These are phyloP conservation scores for Dactylella cylindrospora DNA, from an alignment of 2,329 filamentous ascomycete species.

Conservation along the genomic window DNA sequence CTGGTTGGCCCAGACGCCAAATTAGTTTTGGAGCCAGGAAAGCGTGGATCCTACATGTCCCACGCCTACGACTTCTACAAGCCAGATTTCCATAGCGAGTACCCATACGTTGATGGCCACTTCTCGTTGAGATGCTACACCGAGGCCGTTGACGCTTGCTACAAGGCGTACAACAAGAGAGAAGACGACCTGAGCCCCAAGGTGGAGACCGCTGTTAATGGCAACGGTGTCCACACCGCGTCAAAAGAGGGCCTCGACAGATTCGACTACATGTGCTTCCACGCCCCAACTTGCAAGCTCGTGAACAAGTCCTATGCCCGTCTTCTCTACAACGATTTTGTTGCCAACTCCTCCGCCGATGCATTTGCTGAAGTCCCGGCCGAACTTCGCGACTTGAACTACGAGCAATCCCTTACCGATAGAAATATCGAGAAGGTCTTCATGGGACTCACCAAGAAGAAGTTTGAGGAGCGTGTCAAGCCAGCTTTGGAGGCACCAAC, in stretches of 20 bases:
- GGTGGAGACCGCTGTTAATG: constrained; percentile 55
- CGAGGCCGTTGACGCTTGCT: constrained; percentile 76
- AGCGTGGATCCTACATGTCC: constrained; percentile 77
- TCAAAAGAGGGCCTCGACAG: constrained; percentile 70
- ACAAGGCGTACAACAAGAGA: constrained; percentile 75
- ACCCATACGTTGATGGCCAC: constrained; percentile 81
- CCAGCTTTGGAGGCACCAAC: constrained; percentile 75
- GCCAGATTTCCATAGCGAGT: constrained; percentile 83
- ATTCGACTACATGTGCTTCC: constrained; percentile 82
- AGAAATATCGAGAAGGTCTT: constrained; percentile 85
- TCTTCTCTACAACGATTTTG: constrained; percentile 82
- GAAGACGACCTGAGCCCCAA: constrained; percentile 63
- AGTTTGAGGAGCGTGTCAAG: constrained; percentile 74
- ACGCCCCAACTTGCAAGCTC: constrained; percentile 82
- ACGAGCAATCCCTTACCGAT: constrained; percentile 75
- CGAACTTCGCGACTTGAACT: constrained; percentile 75
- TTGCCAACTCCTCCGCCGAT: constrained; percentile 66
- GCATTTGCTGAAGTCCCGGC: constrained; percentile 73
- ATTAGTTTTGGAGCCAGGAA: constrained; percentile 73
- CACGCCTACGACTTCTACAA: constrained; percentile 91
- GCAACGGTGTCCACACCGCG: constrained; percentile 52
- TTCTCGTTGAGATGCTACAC: constrained; percentile 81
- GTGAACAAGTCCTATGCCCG: constrained; percentile 83
- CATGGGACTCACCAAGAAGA: constrained; percentile 80
- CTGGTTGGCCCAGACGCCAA: constrained; percentile 77